phyloP scores from a whole-genome alignment of 306 rosid species.

The Vicia villosa region DNA sequence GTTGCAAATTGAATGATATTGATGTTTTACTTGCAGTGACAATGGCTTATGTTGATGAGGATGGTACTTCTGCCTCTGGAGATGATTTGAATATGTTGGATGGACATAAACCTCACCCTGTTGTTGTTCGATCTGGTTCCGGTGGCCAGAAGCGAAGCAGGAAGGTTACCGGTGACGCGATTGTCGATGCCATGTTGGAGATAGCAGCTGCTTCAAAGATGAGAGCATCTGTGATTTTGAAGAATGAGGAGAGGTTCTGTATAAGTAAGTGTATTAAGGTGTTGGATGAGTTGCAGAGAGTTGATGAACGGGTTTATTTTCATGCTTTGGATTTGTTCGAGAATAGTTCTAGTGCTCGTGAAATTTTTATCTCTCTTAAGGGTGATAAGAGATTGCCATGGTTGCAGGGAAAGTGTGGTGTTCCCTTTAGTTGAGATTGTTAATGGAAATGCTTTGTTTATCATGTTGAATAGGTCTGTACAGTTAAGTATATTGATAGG shows the following conservation, averaged over 20 bases:
- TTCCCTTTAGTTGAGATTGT: constrained; percentile 50
- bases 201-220: constrained; percentile 81
- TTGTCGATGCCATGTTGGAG: constrained; percentile 83
- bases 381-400: constrained; percentile 65
- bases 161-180: constrained; percentile 78
- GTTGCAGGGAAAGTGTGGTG: constrained; percentile 69
- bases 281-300: constrained; percentile 73
- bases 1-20: constrained; percentile 19
- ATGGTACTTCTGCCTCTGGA: constrained; percentile 82
- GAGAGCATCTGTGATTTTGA: constrained; percentile 75
- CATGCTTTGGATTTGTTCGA: constrained; percentile 83
- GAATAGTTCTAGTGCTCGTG: constrained; percentile 57
- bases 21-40: constrained; percentile 37
- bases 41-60: constrained; percentile 69
- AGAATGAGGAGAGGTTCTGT: constrained; percentile 75
- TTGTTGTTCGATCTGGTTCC: constrained; percentile 57
- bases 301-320: constrained; percentile 68
- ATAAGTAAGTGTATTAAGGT: constrained; percentile 82
- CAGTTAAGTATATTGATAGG: constrained; percentile 36
- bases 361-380: constrained; percentile 74
- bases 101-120: constrained; percentile 66
- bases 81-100: constrained; percentile 67
- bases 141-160: constrained; percentile 71
- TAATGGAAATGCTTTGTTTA: constrained; percentile 26
- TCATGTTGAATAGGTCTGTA: no score